These are phyloP conservation scores for Cinnamomum micranthum DNA, from an alignment of 164 flowering plant genomes.

Conservation along the genomic window DNA sequence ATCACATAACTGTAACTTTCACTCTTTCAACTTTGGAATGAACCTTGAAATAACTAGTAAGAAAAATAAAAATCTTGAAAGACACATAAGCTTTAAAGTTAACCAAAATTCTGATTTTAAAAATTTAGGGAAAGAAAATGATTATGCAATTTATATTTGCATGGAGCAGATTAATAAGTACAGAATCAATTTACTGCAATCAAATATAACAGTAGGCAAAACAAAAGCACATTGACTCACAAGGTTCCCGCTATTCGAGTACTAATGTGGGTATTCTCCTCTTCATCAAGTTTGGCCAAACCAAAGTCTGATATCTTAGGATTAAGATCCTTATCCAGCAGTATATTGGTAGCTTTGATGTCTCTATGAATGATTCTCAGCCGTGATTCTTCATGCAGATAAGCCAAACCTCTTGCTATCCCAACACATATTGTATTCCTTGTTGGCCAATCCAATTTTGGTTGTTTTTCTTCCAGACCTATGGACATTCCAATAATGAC, in stretches of 20 bases:
- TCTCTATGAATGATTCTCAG: constrained; percentile 53
- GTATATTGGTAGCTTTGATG: constrained; percentile 39
- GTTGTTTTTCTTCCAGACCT: constrained; percentile 33
- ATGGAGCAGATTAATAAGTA: too few relatives aligned
- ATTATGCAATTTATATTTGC: too few relatives aligned
- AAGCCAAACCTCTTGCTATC: constrained; percentile 59
- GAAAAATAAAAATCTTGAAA: too few relatives aligned
- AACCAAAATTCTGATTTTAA: too few relatives aligned
- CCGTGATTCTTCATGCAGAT: constrained; percentile 66
- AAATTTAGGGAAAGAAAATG: too few relatives aligned
- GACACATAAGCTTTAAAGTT: too few relatives aligned
- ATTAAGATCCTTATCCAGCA: constrained; percentile 35
- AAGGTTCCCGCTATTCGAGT: constrained; percentile 50
- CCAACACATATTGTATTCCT: constrained; percentile 53
- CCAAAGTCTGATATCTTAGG: constrained; percentile 55
- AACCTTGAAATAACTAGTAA: too few relatives aligned
- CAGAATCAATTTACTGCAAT: too few relatives aligned
- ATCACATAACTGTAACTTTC: too few relatives aligned
- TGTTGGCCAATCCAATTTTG: constrained; percentile 55
- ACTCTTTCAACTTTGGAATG: too few relatives aligned
- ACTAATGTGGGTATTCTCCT: constrained; percentile 39
- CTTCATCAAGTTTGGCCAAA: constrained; percentile 45
- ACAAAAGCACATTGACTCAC: constrained; percentile 19
- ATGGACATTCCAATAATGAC: neutral
- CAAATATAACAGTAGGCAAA: neutral